These are phyloP conservation scores for Dendrobium catenatum DNA, from an alignment of 106 monocot species.

Conservation along the genomic window DNA sequence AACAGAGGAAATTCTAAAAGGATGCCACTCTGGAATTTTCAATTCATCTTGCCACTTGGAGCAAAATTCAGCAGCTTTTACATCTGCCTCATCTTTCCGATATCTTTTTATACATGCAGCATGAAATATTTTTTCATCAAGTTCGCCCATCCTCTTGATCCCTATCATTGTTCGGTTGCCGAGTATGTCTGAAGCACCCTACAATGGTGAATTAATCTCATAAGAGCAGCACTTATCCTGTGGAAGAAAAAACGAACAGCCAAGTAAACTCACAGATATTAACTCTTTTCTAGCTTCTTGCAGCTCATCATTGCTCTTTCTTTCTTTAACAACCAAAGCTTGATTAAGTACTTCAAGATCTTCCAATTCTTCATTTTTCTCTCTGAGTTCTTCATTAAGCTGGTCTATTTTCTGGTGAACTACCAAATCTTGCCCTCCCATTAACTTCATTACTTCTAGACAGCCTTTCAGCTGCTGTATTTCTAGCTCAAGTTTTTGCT, in stretches of 20 bases:
- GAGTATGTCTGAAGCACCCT: constrained; percentile 23
- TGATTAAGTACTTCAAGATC: constrained; percentile 48
- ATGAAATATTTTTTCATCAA: constrained; percentile 28
- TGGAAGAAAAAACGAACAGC: neutral
- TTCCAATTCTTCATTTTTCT: constrained; percentile 77
- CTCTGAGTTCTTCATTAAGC: constrained; percentile 47
- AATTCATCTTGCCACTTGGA: constrained; percentile 54
- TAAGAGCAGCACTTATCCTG: neutral
- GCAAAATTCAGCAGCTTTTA: constrained; percentile 25
- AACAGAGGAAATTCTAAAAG: constrained; percentile 24
- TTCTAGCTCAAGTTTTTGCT: constrained; percentile 77
- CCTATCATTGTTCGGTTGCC: constrained; percentile 15
- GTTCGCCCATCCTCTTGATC: constrained; percentile 49
- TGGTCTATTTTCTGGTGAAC: constrained; percentile 45
- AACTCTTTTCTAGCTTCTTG: constrained; percentile 68
- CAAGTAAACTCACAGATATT: constrained; percentile 18
- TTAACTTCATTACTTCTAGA: constrained; percentile 54
- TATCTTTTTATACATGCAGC: constrained; percentile 32
- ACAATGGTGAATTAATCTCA: neutral
- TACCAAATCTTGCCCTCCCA: constrained; percentile 31
- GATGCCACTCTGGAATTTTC: constrained; percentile 47
- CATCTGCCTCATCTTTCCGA: constrained; percentile 22
- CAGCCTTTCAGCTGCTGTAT: constrained; percentile 76
- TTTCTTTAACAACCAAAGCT: constrained; percentile 46
- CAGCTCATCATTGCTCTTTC: constrained; percentile 72